Conservation (phyloP, 2,329 filamentous ascomycete genomes). For the Coniosporium tulheliwenetii region DNA sequence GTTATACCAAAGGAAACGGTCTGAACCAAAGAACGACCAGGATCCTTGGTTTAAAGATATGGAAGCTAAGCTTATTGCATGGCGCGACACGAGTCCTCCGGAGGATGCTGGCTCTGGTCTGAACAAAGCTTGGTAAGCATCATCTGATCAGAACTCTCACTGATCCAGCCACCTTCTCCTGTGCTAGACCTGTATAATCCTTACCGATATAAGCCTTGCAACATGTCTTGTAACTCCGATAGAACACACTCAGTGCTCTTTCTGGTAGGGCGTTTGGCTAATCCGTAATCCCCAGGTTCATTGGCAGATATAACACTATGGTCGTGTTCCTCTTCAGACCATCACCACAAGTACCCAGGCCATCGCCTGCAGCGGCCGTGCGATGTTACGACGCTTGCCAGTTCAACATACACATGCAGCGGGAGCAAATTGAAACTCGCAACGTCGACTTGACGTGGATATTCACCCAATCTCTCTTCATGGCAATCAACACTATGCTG, state of each 20-base stretch:
- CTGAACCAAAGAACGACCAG: conserved; percentile 59
- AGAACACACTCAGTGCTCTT: too few relatives aligned
- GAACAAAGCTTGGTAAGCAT: conserved; percentile 25
- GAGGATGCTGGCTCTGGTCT: conserved; percentile 53
- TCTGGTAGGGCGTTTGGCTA: background rate
- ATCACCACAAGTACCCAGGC: conserved; percentile 80
- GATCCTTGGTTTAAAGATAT: conserved; percentile 82
- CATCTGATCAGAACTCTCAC: too few relatives aligned
- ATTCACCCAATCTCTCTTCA: conserved; percentile 77
- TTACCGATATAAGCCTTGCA: too few relatives aligned
- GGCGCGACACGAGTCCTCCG: conserved; percentile 63
- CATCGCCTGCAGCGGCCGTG: conserved; percentile 60
- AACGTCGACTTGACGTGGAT: conserved; percentile 87
- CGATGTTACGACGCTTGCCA: conserved; percentile 72
- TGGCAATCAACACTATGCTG: conserved; percentile 78
- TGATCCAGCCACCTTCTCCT: too few relatives aligned
- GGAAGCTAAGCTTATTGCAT: conserved; percentile 60
- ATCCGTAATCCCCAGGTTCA: conserved; percentile 30
- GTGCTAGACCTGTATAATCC: too few relatives aligned
- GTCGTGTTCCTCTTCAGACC: conserved; percentile 77
- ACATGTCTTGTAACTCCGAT: too few relatives aligned
- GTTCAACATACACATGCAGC: conserved; percentile 68
- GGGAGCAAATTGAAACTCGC: conserved; percentile 59
- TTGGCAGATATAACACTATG: conserved; percentile 68
- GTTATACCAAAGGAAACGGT: conserved; percentile 70